A percentile compares a stretch with the other conserved stretches of the same genome.
Conservation (phyloP, 495 filamentous ascomycete genomes). For the Pseudevernia furfuracea region DNA sequence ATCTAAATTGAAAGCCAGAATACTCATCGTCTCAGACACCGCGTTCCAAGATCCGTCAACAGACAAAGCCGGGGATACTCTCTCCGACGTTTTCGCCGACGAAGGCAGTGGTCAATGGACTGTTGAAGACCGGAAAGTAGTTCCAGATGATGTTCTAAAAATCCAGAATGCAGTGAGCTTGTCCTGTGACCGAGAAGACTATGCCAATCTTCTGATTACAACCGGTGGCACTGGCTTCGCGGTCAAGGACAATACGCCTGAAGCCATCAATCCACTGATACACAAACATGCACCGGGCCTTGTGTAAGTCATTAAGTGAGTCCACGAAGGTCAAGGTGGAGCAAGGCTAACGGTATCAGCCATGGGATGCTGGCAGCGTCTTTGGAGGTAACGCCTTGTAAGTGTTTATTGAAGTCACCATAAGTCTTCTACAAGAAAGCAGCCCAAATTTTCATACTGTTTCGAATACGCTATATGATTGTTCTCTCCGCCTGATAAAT, state of each 20-base stretch:
- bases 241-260: slow-evolving; percentile 78
- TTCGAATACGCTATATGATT: neutral
- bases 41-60: slow-evolving; percentile 73
- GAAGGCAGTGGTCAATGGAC: slow-evolving; percentile 62
- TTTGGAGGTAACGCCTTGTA: slow-evolving; percentile 79
- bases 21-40: slow-evolving; percentile 91
- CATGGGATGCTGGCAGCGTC: slow-evolving; percentile 92
- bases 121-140: slow-evolving; percentile 59
- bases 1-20: slow-evolving; percentile 52
- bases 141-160: slow-evolving; percentile 65
- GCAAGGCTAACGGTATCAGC: slow-evolving; percentile 38
- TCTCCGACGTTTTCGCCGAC: slow-evolving; percentile 58
- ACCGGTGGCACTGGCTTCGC: slow-evolving; percentile 95
- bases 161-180: slow-evolving; percentile 64
- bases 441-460: neutral
- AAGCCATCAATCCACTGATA: slow-evolving; percentile 75
- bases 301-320: slow-evolving; percentile 49
- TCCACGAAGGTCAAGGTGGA: slow-evolving; percentile 2
- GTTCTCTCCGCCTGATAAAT: neutral
- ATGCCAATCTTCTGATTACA: slow-evolving; percentile 69
- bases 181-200: slow-evolving; percentile 54
- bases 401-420: slow-evolving; percentile 31
- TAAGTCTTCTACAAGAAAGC: neutral
- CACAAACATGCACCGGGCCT: slow-evolving; percentile 84
- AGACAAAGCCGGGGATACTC: slow-evolving; percentile 57